phyloP scores from a whole-genome alignment of 176 grass and related monocot genomes.

The Bolboschoenus planiculmis region DNA sequence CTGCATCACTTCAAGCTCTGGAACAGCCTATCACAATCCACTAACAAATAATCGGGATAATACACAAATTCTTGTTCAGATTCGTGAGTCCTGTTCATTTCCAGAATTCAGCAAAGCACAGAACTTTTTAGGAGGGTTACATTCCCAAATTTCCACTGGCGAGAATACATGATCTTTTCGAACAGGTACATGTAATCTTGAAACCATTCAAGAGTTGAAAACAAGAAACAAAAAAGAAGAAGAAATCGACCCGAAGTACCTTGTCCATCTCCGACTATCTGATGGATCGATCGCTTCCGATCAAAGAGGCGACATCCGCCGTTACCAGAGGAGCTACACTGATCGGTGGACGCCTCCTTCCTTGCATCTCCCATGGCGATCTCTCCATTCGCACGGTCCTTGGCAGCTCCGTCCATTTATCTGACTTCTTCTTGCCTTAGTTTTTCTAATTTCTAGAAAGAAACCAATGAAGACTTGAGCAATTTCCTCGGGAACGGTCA shows the following conservation, averaged over 20 bases:
- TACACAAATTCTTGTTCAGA: neutral
- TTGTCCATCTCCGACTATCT: slow-evolving; percentile 77
- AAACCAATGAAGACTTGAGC: neutral
- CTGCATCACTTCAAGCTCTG: neutral
- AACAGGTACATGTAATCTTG: neutral
- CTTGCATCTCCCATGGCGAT: slow-evolving; percentile 31
- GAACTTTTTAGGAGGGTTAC: neutral
- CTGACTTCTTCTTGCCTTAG: neutral
- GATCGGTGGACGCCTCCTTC: slow-evolving; percentile 14
- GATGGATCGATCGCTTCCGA: slow-evolving; percentile 53
- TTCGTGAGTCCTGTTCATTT: neutral
- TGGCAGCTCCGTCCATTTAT: slow-evolving; percentile 17
- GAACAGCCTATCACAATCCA: neutral
- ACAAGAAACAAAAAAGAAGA: neutral
- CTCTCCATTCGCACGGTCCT: slow-evolving; percentile 31
- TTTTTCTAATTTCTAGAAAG: slow-evolving; percentile 13
- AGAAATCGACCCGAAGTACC: slow-evolving; percentile 20
- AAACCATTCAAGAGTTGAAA: neutral
- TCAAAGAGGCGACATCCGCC: slow-evolving; percentile 32
- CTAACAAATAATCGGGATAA: neutral
- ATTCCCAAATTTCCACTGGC: neutral
- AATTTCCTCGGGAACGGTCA: neutral
- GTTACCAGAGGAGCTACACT: slow-evolving; percentile 42
- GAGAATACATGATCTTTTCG: neutral
- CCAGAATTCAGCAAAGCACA: neutral